Evolutionary conservation across 495 filamentous ascomycete species (phyloP).

Genomic region (Collariella sp.): DNA sequence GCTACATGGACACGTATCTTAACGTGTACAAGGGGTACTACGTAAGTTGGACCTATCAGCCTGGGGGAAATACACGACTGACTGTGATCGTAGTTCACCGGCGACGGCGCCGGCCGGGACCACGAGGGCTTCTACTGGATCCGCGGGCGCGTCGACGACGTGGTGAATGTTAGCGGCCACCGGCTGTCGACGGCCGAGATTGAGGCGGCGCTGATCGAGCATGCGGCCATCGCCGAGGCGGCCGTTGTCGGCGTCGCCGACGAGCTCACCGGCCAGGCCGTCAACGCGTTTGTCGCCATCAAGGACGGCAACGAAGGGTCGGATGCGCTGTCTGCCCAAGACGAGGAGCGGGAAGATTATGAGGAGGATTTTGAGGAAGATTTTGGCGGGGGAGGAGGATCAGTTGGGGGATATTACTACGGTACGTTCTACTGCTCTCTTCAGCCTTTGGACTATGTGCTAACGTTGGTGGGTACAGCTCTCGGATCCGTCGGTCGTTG

Average conservation of each 20-base stretch:
- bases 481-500: constrained; percentile 81
- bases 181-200: constrained; percentile 96
- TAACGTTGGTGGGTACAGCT: constrained; percentile 48
- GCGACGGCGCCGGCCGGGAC: constrained; percentile 93
- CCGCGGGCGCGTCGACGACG: constrained; percentile 94
- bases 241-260: constrained; percentile 91
- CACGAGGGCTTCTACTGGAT: constrained; percentile 99
- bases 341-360: constrained; percentile 98
- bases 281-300: constrained; percentile 92
- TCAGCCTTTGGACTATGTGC: constrained; percentile 8
- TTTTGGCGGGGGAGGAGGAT: constrained; percentile 92
- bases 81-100: constrained; percentile 68
- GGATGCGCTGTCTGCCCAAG: constrained; percentile 90
- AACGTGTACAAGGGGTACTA: constrained; percentile 98
- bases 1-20: constrained; percentile 98
- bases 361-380: constrained; percentile 94
- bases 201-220: constrained; percentile 91
- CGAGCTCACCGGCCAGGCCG: constrained; percentile 90
- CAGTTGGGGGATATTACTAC: constrained; percentile 89
- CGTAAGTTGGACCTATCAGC: constrained; percentile 46
- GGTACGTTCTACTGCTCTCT: constrained; percentile 44
- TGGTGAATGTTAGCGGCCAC: constrained; percentile 96
- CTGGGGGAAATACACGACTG: constrained; percentile 19
- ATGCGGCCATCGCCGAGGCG: constrained; percentile 81
- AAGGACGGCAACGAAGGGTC: constrained; percentile 75